Conservation (phyloP, 306 rosid genomes). For the Phaseolus lunatus region DNA sequence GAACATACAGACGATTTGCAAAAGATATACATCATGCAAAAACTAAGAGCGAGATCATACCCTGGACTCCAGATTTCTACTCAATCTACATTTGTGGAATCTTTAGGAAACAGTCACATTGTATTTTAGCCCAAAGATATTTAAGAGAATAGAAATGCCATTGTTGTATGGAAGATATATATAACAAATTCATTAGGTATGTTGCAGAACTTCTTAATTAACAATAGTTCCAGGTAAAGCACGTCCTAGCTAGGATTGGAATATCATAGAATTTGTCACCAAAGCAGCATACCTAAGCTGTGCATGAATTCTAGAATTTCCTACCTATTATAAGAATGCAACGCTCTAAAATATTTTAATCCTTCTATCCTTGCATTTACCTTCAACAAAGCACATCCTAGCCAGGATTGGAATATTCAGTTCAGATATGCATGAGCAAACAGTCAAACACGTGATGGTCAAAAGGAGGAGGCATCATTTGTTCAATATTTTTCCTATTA, state of each 20-base stretch:
- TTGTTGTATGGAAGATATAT: conserved; percentile 3
- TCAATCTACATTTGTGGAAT: neutral
- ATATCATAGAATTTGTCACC: too few species aligned
- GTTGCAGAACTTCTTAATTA: neutral
- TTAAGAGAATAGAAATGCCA: conserved; percentile 15
- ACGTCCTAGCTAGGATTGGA: too few species aligned
- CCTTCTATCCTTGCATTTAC: conserved; percentile 24
- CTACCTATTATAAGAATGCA: too few species aligned
- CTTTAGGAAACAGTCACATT: neutral
- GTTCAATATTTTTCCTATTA: conserved; percentile 9
- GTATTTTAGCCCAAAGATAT: conserved; percentile 1
- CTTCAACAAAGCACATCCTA: conserved; percentile 23
- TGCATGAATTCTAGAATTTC: too few species aligned
- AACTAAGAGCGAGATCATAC: conserved; percentile 23
- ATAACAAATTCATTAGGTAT: conserved; percentile 17
- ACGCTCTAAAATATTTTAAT: neutral
- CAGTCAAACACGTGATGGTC: conserved; percentile 19
- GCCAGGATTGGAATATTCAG: conserved; percentile 24
- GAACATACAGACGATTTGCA: neutral
- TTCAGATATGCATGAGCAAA: conserved; percentile 16
- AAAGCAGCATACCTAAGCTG: too few species aligned
- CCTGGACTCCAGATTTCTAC: conserved; percentile 21
- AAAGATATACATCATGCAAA: conserved; percentile 8
- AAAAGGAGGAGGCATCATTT: conserved; percentile 20
- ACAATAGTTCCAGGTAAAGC: neutral